phyloP scores from a whole-genome alignment of 1,284 basidiomycete genomes.

The Cutaneotrichosporon sp. region DNA sequence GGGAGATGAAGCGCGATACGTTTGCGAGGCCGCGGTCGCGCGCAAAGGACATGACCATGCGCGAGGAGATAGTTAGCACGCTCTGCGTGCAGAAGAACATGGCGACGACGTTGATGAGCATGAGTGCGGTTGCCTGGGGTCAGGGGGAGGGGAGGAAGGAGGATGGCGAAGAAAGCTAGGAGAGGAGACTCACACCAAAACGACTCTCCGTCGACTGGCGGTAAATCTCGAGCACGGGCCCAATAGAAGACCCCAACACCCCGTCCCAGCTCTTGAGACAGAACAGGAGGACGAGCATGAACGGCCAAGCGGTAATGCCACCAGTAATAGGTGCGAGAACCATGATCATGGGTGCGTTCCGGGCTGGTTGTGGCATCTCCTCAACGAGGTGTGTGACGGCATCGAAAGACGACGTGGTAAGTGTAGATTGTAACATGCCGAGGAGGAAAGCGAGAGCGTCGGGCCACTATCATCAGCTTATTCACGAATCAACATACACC shows the following conservation, averaged over 20 bases:
- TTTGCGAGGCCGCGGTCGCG: constrained; percentile 64
- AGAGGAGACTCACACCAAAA: constrained; percentile 17
- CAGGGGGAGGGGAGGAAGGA: neutral
- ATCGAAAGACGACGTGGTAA: constrained; percentile 25
- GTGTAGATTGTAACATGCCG: constrained; percentile 42
- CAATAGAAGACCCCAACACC: constrained; percentile 15
- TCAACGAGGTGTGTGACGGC: constrained; percentile 46
- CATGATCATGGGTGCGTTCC: constrained; percentile 41
- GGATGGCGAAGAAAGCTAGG: too few relatives aligned
- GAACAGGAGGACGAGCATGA: constrained; percentile 45
- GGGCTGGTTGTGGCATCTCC: constrained; percentile 38
- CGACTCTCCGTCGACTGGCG: constrained; percentile 34
- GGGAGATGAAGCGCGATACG: constrained; percentile 49
- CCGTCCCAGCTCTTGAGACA: constrained; percentile 17
- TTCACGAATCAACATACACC: constrained; percentile 2
- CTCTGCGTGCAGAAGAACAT: constrained; percentile 51
- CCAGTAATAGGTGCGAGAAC: constrained; percentile 7
- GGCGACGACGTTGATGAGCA: constrained; percentile 50
- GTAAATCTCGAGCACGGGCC: constrained; percentile 24
- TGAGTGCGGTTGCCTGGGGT: constrained; percentile 47
- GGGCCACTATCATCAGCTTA: constrained; percentile 16
- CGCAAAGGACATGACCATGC: constrained; percentile 68
- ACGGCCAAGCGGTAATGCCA: constrained; percentile 36
- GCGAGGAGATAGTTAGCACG: constrained; percentile 63
- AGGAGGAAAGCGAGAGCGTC: constrained; percentile 45